A percentile compares a stretch with the other conserved stretches of the same genome.
phyloP scores from a whole-genome alignment of 306 rosid genomes.

The Purshia tridentata region DNA sequence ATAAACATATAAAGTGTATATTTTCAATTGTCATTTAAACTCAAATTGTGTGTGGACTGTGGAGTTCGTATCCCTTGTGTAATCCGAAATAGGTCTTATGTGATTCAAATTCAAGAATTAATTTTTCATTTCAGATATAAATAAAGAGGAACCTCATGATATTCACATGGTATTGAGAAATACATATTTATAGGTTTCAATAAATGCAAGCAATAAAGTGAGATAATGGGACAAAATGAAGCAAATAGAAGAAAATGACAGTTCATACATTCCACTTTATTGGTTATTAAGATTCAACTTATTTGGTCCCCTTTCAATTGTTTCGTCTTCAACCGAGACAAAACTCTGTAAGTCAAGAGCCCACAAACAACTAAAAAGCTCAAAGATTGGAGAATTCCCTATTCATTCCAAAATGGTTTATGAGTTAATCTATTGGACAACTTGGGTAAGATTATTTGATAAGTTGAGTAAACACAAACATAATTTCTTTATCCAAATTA shows the following conservation, averaged over 20 bases:
- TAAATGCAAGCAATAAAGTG: not conserved
- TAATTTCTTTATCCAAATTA: not conserved
- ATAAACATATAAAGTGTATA: too few relatives aligned
- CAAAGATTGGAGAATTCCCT: not conserved
- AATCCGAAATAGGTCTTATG: too few relatives aligned
- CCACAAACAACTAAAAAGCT: not conserved
- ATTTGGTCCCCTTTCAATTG: not conserved
- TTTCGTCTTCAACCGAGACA: not conserved
- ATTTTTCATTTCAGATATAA: too few relatives aligned
- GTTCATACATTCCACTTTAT: not conserved
- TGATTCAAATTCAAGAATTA: too few relatives aligned
- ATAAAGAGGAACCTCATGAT: not conserved
- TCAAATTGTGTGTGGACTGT: too few relatives aligned
- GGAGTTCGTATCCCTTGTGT: too few relatives aligned
- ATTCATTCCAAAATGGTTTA: too few relatives aligned
- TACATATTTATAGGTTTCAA: not conserved
- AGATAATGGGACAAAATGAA: not conserved
- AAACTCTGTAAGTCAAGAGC: not conserved
- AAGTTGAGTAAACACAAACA: not conserved
- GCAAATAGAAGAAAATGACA: conserved; percentile 7
- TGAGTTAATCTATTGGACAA: too few relatives aligned
- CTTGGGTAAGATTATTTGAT: not conserved
- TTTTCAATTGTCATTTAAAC: too few relatives aligned
- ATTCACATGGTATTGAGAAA: not conserved
- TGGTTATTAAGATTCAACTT: not conserved